Evolutionary conservation across 1,284 basidiomycete genomes (phyloP).

Genomic region (Ustilago tritici): DNA sequence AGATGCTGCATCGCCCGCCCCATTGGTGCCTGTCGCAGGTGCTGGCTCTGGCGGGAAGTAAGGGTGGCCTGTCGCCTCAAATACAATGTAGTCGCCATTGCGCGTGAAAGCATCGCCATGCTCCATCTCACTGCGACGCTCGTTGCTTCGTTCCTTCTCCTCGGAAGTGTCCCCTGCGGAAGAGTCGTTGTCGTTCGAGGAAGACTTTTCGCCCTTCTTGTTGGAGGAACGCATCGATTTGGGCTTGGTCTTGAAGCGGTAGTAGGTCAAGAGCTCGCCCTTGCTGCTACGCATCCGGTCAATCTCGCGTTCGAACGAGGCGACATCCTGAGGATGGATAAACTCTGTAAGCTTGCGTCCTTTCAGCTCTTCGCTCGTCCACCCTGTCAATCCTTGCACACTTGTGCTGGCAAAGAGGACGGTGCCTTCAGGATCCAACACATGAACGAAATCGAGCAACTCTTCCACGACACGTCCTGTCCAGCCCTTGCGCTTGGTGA

Average conservation of each 20-base stretch:
- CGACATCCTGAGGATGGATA: conserved; percentile 59
- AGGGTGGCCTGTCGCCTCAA: conserved; percentile 62
- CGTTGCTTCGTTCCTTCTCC: conserved; percentile 36
- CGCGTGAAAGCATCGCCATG: conserved; percentile 46
- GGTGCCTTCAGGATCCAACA: conserved; percentile 55
- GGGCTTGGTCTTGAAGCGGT: conserved; percentile 61
- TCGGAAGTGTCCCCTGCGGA: conserved; percentile 39
- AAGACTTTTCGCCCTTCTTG: conserved; percentile 36
- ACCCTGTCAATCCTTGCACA: conserved; percentile 56
- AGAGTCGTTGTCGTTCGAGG: conserved; percentile 34
- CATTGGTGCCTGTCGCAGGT: conserved; percentile 4
- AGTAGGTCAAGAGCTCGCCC: conserved; percentile 58
- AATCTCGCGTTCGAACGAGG: conserved; percentile 56
- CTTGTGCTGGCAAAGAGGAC: conserved; percentile 60
- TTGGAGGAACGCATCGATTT: conserved; percentile 27
- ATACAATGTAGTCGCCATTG: conserved; percentile 57
- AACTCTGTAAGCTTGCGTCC: conserved; percentile 59
- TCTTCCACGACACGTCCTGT: conserved; percentile 61
- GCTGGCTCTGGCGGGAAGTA: conserved; percentile 54
- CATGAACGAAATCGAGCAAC: conserved; percentile 63
- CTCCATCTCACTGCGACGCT: conserved; percentile 38
- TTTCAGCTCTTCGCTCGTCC: conserved; percentile 59
- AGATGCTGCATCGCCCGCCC: conserved; percentile 9
- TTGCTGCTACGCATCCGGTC: conserved; percentile 44
- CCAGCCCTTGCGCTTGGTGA: conserved; percentile 66